A percentile compares a stretch with the other conserved stretches of the same genome.
phyloP scores from a whole-genome alignment of 176 grass and related monocot species.

The Eremochloa ophiuroides region DNA sequence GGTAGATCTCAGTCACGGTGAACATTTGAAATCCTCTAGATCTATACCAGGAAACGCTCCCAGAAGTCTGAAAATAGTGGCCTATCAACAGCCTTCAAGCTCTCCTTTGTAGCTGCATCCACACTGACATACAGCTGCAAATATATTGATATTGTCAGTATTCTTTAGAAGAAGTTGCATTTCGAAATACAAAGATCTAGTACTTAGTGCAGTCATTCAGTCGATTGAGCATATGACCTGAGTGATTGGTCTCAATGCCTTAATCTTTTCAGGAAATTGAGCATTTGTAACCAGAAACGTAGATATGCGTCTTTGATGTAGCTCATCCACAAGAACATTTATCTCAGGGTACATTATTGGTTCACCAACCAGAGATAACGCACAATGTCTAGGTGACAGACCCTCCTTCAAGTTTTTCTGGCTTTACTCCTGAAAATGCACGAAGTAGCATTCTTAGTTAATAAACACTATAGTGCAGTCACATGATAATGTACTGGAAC shows the following conservation, averaged over 20 bases:
- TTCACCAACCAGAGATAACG: slow-evolving; percentile 92
- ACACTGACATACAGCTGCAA: slow-evolving; percentile 95
- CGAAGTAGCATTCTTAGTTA: slow-evolving; percentile 1
- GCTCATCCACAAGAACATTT: slow-evolving; percentile 88
- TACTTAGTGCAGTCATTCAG: not conserved
- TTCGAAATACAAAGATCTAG: not conserved
- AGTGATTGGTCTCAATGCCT: slow-evolving; percentile 71
- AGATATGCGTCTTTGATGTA: slow-evolving; percentile 81
- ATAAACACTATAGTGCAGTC: not conserved
- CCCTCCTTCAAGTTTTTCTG: slow-evolving; percentile 76
- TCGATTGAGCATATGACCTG: slow-evolving; percentile 50
- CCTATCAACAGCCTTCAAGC: slow-evolving; percentile 93
- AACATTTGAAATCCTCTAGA: slow-evolving; percentile 14
- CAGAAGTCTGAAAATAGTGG: slow-evolving; percentile 94
- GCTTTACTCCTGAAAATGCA: slow-evolving; percentile 66
- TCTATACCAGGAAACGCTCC: slow-evolving; percentile 88
- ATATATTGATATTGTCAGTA: not conserved
- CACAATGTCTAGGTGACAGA: slow-evolving; percentile 83
- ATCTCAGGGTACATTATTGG: slow-evolving; percentile 99
- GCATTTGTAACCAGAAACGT: slow-evolving; percentile 99
- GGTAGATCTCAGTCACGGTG: not conserved
- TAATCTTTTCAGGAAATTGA: slow-evolving; percentile 94
- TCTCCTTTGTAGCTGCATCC: slow-evolving; percentile 93
- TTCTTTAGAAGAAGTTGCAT: slow-evolving; percentile 24
- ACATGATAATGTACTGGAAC: not conserved